These are phyloP conservation scores for Talaromyces ruber DNA, from an alignment of 495 filamentous ascomycete species.

Conservation along the genomic window DNA sequence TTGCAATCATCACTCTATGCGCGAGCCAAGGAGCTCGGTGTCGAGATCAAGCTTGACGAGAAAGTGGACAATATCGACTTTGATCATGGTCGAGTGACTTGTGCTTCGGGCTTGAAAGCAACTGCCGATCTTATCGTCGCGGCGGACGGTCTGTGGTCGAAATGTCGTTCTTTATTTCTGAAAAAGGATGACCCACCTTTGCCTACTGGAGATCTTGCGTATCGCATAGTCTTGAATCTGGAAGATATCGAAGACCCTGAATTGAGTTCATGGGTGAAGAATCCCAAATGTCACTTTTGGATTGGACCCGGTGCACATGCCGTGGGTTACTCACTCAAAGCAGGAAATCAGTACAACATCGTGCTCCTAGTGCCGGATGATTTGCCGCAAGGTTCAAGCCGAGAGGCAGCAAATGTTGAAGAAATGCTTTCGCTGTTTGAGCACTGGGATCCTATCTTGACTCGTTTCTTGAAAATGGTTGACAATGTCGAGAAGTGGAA, in stretches of 20 bases:
- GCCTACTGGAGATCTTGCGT: constrained; percentile 56
- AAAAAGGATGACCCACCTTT: constrained; percentile 28
- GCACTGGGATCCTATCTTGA: constrained; percentile 41
- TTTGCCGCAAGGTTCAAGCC: constrained; percentile 43
- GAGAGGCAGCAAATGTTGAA: constrained; percentile 39
- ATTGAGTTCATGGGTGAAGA: constrained; percentile 33
- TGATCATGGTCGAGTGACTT: constrained; percentile 14
- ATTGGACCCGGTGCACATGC: constrained; percentile 56
- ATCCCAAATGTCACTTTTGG: constrained; percentile 52
- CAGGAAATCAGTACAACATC: constrained; percentile 57
- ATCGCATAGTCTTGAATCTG: constrained; percentile 43
- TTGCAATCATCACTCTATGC: constrained; percentile 45
- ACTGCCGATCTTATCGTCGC: constrained; percentile 38
- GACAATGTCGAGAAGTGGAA: constrained; percentile 53
- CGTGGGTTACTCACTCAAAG: constrained; percentile 54
- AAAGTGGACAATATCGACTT: constrained; percentile 25
- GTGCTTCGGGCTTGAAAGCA: neutral
- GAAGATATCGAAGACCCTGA: constrained; percentile 35
- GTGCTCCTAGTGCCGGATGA: constrained; percentile 64
- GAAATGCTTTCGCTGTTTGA: constrained; percentile 49
- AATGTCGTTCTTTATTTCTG: constrained; percentile 39
- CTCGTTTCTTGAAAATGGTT: constrained; percentile 36
- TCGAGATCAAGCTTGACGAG: constrained; percentile 36
- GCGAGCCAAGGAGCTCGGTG: constrained; percentile 44
- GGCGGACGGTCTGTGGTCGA: constrained; percentile 45